phyloP scores from a whole-genome alignment of 257 asterid genomes.

The Nicotiana obtusifolia region DNA sequence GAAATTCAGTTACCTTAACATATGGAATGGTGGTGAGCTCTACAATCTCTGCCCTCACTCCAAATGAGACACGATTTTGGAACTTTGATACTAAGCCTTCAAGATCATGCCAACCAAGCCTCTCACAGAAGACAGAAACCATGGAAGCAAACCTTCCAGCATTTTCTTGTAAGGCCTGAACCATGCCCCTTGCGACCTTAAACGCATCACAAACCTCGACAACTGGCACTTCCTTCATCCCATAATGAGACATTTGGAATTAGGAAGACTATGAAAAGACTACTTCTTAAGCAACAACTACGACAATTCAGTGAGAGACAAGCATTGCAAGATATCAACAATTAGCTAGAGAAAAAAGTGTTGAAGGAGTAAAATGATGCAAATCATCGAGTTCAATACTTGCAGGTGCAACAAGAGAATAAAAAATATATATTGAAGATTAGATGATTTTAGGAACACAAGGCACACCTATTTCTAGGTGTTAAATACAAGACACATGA shows the following conservation, averaged over 20 bases:
- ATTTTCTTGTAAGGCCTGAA: slow-evolving; percentile 95
- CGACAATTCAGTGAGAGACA: neutral
- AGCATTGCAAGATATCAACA: neutral
- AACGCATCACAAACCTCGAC: slow-evolving; percentile 78
- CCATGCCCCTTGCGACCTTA: slow-evolving; percentile 98
- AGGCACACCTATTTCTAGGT: neutral
- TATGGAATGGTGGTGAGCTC: slow-evolving; percentile 94
- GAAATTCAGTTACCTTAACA: slow-evolving; percentile 55
- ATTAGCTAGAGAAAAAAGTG: slow-evolving; percentile 2
- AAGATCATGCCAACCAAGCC: slow-evolving; percentile 98
- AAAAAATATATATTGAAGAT: neutral
- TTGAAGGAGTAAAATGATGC: neutral
- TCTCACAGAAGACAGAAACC: slow-evolving; percentile 97
- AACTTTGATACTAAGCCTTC: slow-evolving; percentile 85
- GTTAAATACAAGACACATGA: neutral
- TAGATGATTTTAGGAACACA: neutral
- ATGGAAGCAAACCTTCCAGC: slow-evolving; percentile 99
- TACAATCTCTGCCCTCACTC: slow-evolving; percentile 95
- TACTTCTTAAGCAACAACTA: neutral
- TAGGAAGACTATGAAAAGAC: neutral
- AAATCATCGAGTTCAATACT: neutral
- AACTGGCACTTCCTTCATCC: slow-evolving; percentile 73
- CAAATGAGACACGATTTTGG: slow-evolving; percentile 96
- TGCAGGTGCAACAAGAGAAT: neutral
- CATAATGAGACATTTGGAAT: slow-evolving; percentile 18